Percentiles rank a stretch among this genome's conserved stretches.
These are phyloP conservation scores for Erodium texanum DNA, from an alignment of 441 rosid genomes.

Conservation along the genomic window DNA sequence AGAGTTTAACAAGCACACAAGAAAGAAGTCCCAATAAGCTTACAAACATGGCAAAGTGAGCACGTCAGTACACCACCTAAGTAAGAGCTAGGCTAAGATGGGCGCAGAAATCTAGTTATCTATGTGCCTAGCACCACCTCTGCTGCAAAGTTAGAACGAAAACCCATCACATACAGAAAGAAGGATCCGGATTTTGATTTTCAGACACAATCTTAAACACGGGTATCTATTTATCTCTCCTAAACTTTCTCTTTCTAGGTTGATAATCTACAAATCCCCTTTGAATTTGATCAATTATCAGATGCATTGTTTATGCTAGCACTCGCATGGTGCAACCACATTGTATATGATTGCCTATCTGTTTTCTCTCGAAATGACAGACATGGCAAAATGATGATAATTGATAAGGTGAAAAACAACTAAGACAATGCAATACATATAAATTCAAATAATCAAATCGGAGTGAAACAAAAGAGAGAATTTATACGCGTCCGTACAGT, in stretches of 20 bases:
- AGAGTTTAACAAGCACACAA: background rate
- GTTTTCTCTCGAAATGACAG: too few relatives aligned
- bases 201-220: too few relatives aligned
- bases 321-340: background rate
- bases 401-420: too few relatives aligned
- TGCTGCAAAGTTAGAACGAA: background rate
- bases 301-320: background rate
- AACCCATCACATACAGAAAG: too few relatives aligned
- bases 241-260: background rate
- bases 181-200: too few relatives aligned
- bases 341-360: background rate
- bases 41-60: background rate
- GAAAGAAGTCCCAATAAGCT: background rate
- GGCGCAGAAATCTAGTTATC: background rate
- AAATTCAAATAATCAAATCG: too few relatives aligned
- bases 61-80: background rate
- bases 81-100: background rate
- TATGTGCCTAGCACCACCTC: background rate
- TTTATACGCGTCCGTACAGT: too few relatives aligned
- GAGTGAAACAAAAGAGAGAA: too few relatives aligned
- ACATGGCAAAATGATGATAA: too few relatives aligned
- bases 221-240: background rate
- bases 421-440: too few relatives aligned
- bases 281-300: background rate
- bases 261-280: background rate